Evolutionary conservation across 2,329 filamentous ascomycete species (phyloP).

Genomic region (Cordyceps militaris): DNA sequence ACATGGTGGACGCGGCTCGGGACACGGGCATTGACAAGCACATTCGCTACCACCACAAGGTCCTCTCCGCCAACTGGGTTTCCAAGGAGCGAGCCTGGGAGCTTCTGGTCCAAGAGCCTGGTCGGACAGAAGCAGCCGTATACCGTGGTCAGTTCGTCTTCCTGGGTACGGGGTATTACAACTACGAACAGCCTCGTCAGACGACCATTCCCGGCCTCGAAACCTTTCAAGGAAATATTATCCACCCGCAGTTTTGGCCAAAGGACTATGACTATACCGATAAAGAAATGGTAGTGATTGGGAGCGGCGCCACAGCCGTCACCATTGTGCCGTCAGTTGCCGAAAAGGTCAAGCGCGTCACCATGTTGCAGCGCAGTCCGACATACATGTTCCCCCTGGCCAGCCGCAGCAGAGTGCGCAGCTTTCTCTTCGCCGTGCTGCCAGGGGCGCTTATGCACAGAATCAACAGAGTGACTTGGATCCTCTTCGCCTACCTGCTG

Average conservation of each 20-base stretch:
- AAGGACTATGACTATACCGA: constrained; percentile 55
- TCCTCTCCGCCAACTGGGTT: neutral
- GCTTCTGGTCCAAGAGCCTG: neutral
- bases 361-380: constrained; percentile 76
- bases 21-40: constrained; percentile 38
- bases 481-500: constrained; percentile 15
- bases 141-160: constrained; percentile 48
- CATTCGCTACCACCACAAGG: neutral
- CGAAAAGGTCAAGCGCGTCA: constrained; percentile 57
- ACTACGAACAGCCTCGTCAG: constrained; percentile 57
- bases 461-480: constrained; percentile 31
- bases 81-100: neutral
- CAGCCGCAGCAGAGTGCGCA: constrained; percentile 30
- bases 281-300: constrained; percentile 66
- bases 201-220: constrained; percentile 59
- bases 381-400: constrained; percentile 57
- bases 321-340: constrained; percentile 68
- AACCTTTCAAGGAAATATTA: constrained; percentile 54
- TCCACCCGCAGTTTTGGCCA: constrained; percentile 75
- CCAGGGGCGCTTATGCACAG: constrained; percentile 39
- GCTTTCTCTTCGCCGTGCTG: constrained; percentile 35
- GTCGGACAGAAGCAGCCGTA: constrained; percentile 12
- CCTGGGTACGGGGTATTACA: constrained; percentile 61
- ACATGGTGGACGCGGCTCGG: constrained; percentile 40
- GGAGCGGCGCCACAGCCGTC: constrained; percentile 73